Evolutionary conservation across 305 asterid genomes (phyloP), one percentile per base, ranked within the genome.

Genomic region (Fraxinus floribunda): DNA sequence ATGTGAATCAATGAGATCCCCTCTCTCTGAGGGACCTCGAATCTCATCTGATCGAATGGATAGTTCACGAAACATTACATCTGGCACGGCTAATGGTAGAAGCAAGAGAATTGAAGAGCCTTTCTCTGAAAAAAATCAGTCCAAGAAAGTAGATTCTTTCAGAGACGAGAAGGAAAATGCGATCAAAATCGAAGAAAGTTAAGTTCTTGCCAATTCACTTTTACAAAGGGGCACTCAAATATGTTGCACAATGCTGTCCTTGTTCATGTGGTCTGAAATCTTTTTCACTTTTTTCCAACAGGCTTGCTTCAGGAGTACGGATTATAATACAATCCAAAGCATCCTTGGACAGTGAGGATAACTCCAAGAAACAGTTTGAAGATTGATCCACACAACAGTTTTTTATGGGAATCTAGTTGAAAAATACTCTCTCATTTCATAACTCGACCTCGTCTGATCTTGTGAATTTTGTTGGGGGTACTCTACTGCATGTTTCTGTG

Each of bases 301-400:
- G 98, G 97, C 98, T 97, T 93, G 93, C 98, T 91, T 94, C 98
- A 84, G 99, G 99, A 91, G 98, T 98, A 90, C 93, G 97, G 93
- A 91, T 94, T 90, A 92, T 96, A 90, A 94, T 94, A 83, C 94
- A 94, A 79, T 89, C 97, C 57, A 87, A 83, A 75, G 87, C 84
- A 86, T 83, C 89, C 64, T 76, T 79, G 16, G 90, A 90, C 38
- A 49, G 84, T 18, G 87, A 84, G 76, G 87, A 85, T 39, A 81
- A 78, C 85, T 85, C 82, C 13, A 79, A 74, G 75, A 64, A 5
- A 77, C 83, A 75, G 74, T 26, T 55, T n/a, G 70, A 80, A 78
- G 79, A 60, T 36, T 55, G 77, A 82, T 55, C 66, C 66, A 55
- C 26, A 7, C 30, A 29, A 55, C 66, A 55, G 66, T 55, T 55